These are phyloP conservation scores for Singerocomus inundabilis DNA, from an alignment of 1,284 basidiomycete species.

Conservation along the genomic window DNA sequence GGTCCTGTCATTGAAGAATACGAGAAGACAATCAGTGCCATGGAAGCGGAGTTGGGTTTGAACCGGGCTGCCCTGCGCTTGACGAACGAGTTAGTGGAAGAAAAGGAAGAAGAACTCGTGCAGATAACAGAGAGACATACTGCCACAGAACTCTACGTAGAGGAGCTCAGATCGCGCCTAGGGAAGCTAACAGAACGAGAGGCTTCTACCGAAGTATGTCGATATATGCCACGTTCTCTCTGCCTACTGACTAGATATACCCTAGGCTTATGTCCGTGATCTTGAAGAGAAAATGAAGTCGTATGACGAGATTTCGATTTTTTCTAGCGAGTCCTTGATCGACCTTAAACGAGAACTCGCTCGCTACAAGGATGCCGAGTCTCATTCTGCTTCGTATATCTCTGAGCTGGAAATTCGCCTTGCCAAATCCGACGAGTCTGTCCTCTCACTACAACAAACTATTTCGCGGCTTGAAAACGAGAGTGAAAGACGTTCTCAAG, in stretches of 20 bases:
- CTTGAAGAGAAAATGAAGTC: conserved; percentile 87
- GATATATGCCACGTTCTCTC: conserved; percentile 3
- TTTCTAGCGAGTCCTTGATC: conserved; percentile 72
- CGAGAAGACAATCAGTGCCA: conserved; percentile 93
- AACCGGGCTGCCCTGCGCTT: conserved; percentile 86
- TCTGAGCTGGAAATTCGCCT: conserved; percentile 86
- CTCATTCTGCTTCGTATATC: conserved; percentile 77
- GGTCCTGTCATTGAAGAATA: conserved; percentile 99
- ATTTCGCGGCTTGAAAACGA: conserved; percentile 81
- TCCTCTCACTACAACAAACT: conserved; percentile 63
- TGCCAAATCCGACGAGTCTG: conserved; percentile 74
- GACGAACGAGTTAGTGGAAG: conserved; percentile 88
- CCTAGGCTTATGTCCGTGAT: conserved; percentile 85
- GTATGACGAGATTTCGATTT: conserved; percentile 75
- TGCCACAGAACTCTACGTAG: conserved; percentile 84
- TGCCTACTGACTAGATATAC: conserved; percentile 12
- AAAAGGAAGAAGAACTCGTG: conserved; percentile 79
- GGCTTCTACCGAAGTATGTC: conserved; percentile 78
- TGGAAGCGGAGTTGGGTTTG: conserved; percentile 92
- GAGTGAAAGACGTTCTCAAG: conserved; percentile 64
- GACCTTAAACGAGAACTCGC: conserved; percentile 84
- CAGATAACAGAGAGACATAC: conserved; percentile 65
- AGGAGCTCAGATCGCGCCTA: conserved; percentile 79
- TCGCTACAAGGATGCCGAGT: conserved; percentile 75
- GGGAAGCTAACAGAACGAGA: conserved; percentile 87